phyloP scores from a whole-genome alignment of 1,284 basidiomycete species.

The Ustilago trichophora region DNA sequence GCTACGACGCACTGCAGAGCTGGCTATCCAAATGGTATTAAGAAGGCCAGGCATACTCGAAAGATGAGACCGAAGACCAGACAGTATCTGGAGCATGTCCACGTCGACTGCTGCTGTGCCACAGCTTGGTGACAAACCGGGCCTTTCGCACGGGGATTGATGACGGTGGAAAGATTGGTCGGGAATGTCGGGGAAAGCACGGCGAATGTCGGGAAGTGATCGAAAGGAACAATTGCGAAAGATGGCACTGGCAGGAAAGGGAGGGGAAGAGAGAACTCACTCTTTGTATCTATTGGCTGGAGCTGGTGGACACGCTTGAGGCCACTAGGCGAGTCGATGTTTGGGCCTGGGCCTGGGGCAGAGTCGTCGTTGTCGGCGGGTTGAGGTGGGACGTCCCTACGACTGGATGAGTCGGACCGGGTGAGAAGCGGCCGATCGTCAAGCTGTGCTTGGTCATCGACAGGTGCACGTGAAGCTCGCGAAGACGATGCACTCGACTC shows the following conservation, averaged over 20 bases:
- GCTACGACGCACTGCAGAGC: too few relatives aligned
- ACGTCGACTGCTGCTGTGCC: too few relatives aligned
- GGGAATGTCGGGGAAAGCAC: not conserved
- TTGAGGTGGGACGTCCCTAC: constrained; percentile 3
- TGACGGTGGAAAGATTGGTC: not conserved
- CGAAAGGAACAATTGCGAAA: constrained; percentile 5
- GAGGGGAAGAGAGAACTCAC: constrained; percentile 22
- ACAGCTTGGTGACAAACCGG: too few relatives aligned
- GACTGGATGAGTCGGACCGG: constrained; percentile 19
- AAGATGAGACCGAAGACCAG: too few relatives aligned
- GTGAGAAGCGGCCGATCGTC: constrained; percentile 10
- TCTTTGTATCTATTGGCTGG: constrained; percentile 44
- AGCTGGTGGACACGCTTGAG: constrained; percentile 25
- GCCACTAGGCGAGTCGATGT: constrained; percentile 12
- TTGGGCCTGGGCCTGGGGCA: not conserved
- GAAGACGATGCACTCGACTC: constrained; percentile 16
- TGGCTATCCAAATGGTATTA: too few relatives aligned
- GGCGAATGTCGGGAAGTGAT: too few relatives aligned
- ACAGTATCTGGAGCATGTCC: too few relatives aligned
- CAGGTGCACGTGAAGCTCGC: constrained; percentile 2
- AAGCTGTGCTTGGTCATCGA: not conserved
- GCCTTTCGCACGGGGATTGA: too few relatives aligned
- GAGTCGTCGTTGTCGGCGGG: constrained; percentile 3
- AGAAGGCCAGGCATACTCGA: too few relatives aligned
- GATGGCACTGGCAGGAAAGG: not conserved